These are phyloP conservation scores for Wickerhamiella occidentalis DNA, from an alignment of 805 yeast species.

Conservation along the genomic window DNA sequence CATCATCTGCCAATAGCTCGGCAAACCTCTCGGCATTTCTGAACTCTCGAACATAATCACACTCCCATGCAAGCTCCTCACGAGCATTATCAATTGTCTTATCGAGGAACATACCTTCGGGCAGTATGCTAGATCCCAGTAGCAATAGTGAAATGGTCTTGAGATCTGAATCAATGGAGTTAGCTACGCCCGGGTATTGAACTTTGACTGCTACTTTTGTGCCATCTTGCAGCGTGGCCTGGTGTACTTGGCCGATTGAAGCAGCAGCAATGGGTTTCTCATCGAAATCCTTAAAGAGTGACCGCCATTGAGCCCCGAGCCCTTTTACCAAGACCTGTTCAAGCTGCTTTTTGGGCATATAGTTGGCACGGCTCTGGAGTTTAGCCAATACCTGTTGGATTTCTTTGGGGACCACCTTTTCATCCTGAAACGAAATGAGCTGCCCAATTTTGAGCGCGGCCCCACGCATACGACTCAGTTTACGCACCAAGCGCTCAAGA, in stretches of 20 bases:
- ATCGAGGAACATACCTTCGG: conserved; percentile 84
- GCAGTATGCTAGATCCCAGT: conserved; percentile 76
- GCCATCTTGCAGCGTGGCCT: conserved; percentile 52
- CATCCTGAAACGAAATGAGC: conserved; percentile 88
- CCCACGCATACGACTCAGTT: conserved; percentile 92
- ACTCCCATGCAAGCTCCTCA: conserved; percentile 90
- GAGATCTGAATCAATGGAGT: conserved; percentile 86
- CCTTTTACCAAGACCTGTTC: conserved; percentile 61
- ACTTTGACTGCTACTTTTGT: conserved; percentile 79
- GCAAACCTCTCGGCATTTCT: conserved; percentile 56
- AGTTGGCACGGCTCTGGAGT: conserved; percentile 90
- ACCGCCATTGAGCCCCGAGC: conserved; percentile 71
- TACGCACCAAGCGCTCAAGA: conserved; percentile 76
- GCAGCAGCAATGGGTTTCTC: conserved; percentile 94
- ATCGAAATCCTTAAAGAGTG: conserved; percentile 56
- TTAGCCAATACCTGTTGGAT: conserved; percentile 66
- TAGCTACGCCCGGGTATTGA: conserved; percentile 94
- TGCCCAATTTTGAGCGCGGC: conserved; percentile 98
- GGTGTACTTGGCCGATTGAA: conserved; percentile 93
- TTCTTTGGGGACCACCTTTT: conserved; percentile 70
- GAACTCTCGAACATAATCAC: conserved; percentile 89
- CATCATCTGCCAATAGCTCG: conserved; percentile 46
- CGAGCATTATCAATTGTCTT: conserved; percentile 89
- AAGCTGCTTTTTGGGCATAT: conserved; percentile 89
- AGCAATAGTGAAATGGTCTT: conserved; percentile 70